These are phyloP conservation scores for Penicillium sp. DNA, from an alignment of 2,329 filamentous ascomycete species.

Conservation along the genomic window DNA sequence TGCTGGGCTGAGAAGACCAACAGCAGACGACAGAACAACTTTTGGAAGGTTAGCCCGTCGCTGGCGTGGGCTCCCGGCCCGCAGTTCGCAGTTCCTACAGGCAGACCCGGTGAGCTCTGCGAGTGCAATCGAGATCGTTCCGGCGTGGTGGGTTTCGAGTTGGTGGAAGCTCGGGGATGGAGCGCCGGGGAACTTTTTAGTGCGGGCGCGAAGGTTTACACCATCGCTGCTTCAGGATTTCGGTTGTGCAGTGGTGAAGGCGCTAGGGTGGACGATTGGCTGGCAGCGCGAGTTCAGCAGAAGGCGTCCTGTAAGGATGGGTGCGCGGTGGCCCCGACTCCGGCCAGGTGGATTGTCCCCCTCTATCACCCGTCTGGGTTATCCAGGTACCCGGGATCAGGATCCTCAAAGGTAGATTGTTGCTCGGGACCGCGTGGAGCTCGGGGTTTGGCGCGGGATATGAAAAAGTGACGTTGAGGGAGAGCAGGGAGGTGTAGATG, in stretches of 20 bases:
- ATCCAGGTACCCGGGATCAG: constrained; percentile 23
- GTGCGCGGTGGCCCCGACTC: constrained; percentile 1
- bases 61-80: too few species aligned
- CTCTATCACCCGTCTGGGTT: constrained; percentile 7
- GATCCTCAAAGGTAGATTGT: not conserved
- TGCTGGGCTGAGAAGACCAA: too few species aligned
- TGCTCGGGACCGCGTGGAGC: not conserved
- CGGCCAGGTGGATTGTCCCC: constrained; percentile 5
- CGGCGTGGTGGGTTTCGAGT: constrained; percentile 15
- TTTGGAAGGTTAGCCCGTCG: too few species aligned
- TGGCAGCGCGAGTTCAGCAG: constrained; percentile 7
- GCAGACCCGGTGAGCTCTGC: too few species aligned
- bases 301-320: constrained; percentile 16
- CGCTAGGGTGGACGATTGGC: constrained; percentile 15
- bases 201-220: constrained; percentile 14
- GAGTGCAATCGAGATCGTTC: too few species aligned
- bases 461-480: too few species aligned
- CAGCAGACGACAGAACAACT: too few species aligned
- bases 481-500: too few species aligned
- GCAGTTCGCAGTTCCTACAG: not conserved
- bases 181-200: constrained; percentile 19
- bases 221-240: constrained; percentile 10
- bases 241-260: constrained; percentile 4
- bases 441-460: too few species aligned
- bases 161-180: constrained; percentile 13